Percentiles rank a stretch among this genome's conserved stretches.
phyloP scores from a whole-genome alignment of 106 monocot genomes.

The Apostasia shenzhenica region DNA sequence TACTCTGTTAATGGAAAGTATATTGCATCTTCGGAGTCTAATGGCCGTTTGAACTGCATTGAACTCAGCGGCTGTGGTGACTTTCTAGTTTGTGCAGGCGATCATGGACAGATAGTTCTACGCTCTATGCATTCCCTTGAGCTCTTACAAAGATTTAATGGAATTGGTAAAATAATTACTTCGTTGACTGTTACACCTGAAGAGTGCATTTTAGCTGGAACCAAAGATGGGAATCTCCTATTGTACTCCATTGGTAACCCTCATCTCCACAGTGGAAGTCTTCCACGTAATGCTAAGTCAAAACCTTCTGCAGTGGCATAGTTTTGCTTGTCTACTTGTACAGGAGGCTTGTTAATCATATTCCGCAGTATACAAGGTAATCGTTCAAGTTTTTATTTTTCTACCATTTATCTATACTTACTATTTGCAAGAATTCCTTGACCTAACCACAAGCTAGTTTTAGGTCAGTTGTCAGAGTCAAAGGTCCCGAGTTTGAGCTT shows the following conservation, averaged over 20 bases:
- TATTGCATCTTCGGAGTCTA: slow-evolving; percentile 70
- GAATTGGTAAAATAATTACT: slow-evolving; percentile 71
- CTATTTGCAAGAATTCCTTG: no score
- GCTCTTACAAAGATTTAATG: slow-evolving; percentile 70
- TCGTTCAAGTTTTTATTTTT: no score
- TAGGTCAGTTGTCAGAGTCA: no score
- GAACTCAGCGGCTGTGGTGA: slow-evolving; percentile 82
- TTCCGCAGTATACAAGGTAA: no score
- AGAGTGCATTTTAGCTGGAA: slow-evolving; percentile 95
- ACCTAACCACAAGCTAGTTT: no score
- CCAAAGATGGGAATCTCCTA: slow-evolving; percentile 81
- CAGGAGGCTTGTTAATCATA: no score
- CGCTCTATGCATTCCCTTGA: slow-evolving; percentile 97
- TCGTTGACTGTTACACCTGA: slow-evolving; percentile 85
- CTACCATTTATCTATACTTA: no score
- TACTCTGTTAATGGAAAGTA: slow-evolving; percentile 88
- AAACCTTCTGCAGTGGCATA: slow-evolving; percentile 24
- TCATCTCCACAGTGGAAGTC: slow-evolving; percentile 42
- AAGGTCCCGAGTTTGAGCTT: no score
- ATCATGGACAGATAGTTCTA: slow-evolving; percentile 83
- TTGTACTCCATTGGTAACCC: slow-evolving; percentile 93
- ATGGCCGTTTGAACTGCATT: slow-evolving; percentile 86
- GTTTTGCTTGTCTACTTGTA: background rate
- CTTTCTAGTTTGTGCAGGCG: slow-evolving; percentile 90
- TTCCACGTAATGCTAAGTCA: slow-evolving; percentile 35